These are phyloP conservation scores for Penicillium psychrofluorescens DNA, from an alignment of 495 filamentous ascomycete species.

Conservation along the genomic window DNA sequence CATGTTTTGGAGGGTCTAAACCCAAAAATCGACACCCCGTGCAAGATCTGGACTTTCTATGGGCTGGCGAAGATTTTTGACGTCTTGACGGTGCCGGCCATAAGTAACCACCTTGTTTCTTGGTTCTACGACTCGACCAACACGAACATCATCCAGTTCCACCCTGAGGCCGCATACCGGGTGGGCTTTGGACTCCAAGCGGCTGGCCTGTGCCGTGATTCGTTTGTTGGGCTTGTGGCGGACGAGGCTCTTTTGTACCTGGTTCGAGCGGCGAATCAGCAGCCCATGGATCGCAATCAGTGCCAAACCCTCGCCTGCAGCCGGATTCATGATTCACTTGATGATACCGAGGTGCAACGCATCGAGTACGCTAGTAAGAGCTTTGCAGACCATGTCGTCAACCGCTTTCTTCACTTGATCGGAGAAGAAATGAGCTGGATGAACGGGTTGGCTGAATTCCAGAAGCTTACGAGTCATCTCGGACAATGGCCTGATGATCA, in stretches of 20 bases:
- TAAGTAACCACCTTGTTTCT: constrained; percentile 30
- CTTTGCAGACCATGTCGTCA: constrained; percentile 30
- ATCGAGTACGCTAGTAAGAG: constrained; percentile 45
- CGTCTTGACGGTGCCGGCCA: constrained; percentile 27
- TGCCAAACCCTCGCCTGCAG: constrained; percentile 8
- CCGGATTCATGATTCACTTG: constrained; percentile 25
- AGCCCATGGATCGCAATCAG: constrained; percentile 2
- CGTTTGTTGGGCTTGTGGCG: constrained; percentile 42
- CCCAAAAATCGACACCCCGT: constrained; percentile 54
- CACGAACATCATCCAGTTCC: constrained; percentile 34
- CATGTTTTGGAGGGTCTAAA: constrained; percentile 41
- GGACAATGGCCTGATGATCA: constrained; percentile 4
- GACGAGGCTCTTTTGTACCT: constrained; percentile 36
- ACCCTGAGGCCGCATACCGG: constrained; percentile 39
- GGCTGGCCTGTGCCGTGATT: constrained; percentile 27
- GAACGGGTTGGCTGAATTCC: constrained; percentile 16
- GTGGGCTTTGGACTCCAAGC: constrained; percentile 38
- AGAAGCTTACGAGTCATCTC: constrained; percentile 10
- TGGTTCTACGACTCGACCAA: constrained; percentile 43
- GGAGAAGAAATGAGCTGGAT: constrained; percentile 38
- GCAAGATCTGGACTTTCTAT: constrained; percentile 56
- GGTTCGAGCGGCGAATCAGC: constrained; percentile 1
- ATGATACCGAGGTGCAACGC: constrained; percentile 38
- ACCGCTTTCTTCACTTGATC: constrained; percentile 25
- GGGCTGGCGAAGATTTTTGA: constrained; percentile 52